Conservation (phyloP, 2,329 filamentous ascomycete species). For the Penicillium sclerotigenum region DNA sequence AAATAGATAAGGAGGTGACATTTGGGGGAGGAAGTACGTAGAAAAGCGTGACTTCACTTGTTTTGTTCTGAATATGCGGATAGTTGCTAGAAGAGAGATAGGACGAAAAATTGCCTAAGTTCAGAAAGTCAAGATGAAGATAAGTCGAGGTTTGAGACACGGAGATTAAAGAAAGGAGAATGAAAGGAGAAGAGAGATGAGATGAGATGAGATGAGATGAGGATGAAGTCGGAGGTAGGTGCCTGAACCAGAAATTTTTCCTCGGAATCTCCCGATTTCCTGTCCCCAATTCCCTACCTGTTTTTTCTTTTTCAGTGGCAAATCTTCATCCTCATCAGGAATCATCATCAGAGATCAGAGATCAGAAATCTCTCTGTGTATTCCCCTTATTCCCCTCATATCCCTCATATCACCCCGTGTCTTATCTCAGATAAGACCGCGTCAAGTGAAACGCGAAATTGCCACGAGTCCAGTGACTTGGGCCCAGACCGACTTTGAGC, state of each 20-base stretch:
- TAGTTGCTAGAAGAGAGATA: not conserved
- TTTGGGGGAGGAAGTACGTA: not conserved
- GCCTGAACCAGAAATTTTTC: constrained; percentile 26
- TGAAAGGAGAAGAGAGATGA: constrained; percentile 1
- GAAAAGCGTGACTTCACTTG: not conserved
- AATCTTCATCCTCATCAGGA: not conserved
- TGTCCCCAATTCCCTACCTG: constrained; percentile 1
- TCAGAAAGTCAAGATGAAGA: not conserved
- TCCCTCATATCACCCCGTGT: constrained; percentile 3
- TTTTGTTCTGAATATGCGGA: not conserved
- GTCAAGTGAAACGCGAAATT: constrained; percentile 45
- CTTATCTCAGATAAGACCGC: constrained; percentile 28
- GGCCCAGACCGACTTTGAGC: not conserved
- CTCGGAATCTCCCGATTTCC: constrained; percentile 6
- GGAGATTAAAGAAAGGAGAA: not conserved
- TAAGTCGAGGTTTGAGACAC: too few species aligned
- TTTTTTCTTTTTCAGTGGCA: not conserved
- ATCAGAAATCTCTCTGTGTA: not conserved
- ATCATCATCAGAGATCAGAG: too few species aligned
- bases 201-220: too few species aligned
- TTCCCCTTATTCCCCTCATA: not conserved
- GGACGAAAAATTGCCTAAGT: not conserved
- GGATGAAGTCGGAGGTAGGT: constrained; percentile 9
- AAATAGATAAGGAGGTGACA: not conserved
- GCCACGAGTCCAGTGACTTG: constrained; percentile 35